A percentile compares a stretch with the other conserved stretches of the same genome.
These are phyloP conservation scores for Fraxinus albicans DNA, from an alignment of 305 asterid species.

Conservation along the genomic window DNA sequence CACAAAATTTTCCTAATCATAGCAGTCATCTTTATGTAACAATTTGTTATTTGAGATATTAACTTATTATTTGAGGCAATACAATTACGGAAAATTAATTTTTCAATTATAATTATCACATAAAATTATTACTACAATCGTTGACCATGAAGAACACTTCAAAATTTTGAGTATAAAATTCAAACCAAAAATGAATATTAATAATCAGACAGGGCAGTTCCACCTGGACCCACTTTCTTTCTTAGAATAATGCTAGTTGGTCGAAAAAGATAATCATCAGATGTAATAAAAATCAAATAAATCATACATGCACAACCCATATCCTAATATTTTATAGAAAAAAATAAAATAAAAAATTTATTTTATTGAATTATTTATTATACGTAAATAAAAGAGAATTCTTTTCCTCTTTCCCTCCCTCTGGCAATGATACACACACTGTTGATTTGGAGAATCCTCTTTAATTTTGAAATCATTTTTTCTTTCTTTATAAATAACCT, in stretches of 20 bases:
- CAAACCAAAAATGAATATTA: background rate
- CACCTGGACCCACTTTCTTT: constrained; percentile 34
- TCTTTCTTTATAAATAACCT: no score
- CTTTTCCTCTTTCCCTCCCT: background rate
- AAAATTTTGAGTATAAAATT: constrained; percentile 7
- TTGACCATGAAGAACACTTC: no score
- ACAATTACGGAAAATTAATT: no score
- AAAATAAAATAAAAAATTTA: no score
- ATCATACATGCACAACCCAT: constrained; percentile 31
- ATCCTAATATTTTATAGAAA: constrained; percentile 5
- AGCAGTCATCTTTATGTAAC: no score
- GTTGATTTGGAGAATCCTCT: constrained; percentile 20
- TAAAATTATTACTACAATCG: no score
- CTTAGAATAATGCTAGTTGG: constrained; percentile 10
- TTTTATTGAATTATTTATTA: no score
- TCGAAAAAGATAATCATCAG: constrained; percentile 28
- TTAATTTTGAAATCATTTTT: background rate
- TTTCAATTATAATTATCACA: no score
- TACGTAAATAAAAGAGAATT: background rate
- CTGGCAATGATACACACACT: constrained; percentile 13
- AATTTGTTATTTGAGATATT: no score
- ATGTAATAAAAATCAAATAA: constrained; percentile 21
- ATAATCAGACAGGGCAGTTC: no score
- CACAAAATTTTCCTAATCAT: no score
- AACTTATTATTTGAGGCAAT: no score